phyloP scores from a whole-genome alignment of 306 rosid species.

The Cicer bijugum region DNA sequence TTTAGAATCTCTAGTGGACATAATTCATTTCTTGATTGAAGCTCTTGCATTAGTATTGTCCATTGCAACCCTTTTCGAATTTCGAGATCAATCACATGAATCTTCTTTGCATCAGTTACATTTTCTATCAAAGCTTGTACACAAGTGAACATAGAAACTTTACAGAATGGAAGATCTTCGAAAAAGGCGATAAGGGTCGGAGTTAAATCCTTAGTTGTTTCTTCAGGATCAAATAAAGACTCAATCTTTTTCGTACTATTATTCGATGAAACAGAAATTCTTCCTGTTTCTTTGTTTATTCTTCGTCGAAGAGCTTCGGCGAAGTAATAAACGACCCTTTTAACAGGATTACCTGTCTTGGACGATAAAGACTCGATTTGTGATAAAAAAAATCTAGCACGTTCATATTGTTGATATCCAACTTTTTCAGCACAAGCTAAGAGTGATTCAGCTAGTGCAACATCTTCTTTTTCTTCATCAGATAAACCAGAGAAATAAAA shows the following conservation, averaged over 20 bases:
- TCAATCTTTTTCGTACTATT: constrained; percentile 8
- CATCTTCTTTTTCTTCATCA: constrained; percentile 54
- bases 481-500: constrained; percentile 55
- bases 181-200: constrained; percentile 42
- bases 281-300: constrained; percentile 63
- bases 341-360: constrained; percentile 55
- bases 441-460: constrained; percentile 63
- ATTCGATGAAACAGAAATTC: constrained; percentile 31
- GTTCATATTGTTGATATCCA: constrained; percentile 56
- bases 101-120: constrained; percentile 44
- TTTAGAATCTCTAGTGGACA: constrained; percentile 47
- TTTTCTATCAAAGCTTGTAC: constrained; percentile 53
- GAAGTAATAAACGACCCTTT: constrained; percentile 58
- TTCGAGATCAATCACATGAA: constrained; percentile 53
- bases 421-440: constrained; percentile 72
- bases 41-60: constrained; percentile 49
- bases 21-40: constrained; percentile 35
- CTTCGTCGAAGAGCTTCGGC: constrained; percentile 61
- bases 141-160: constrained; percentile 38
- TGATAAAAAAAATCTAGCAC: constrained; percentile 51
- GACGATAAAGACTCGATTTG: constrained; percentile 49
- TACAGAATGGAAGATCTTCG: constrained; percentile 45
- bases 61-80: constrained; percentile 46
- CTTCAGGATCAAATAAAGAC: constrained; percentile 45
- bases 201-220: constrained; percentile 38